These are phyloP conservation scores for Hypoxylon fragiforme DNA, from an alignment of 495 filamentous ascomycete genomes.

Conservation along the genomic window DNA sequence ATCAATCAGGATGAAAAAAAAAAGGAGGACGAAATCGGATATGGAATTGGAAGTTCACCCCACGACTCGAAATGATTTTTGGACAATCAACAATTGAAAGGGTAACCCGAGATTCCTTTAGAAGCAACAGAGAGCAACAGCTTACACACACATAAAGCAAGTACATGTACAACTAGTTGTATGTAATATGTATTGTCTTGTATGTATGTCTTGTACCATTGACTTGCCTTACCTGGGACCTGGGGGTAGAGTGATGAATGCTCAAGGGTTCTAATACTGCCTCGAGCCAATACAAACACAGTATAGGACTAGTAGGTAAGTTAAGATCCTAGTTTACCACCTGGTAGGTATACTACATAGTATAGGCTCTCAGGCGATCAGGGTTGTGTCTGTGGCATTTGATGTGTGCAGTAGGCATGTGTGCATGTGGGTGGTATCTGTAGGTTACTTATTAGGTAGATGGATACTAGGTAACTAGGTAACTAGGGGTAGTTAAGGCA, in stretches of 20 bases:
- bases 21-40: conserved; percentile 3
- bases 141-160: conserved; percentile 27
- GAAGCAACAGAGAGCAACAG: conserved; percentile 24
- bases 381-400: not conserved
- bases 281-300: conserved; percentile 19
- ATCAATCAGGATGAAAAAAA: not conserved
- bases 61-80: conserved; percentile 23
- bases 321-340: conserved; percentile 26
- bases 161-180: too few species aligned
- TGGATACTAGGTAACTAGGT: too few species aligned
- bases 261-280: conserved; percentile 25
- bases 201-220: too few species aligned
- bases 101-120: conserved; percentile 28
- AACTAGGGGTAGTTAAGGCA: too few species aligned
- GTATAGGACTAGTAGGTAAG: not conserved
- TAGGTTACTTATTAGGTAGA: too few species aligned
- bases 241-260: conserved; percentile 22
- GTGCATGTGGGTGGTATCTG: too few species aligned
- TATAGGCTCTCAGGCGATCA: conserved; percentile 14
- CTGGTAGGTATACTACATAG: too few species aligned
- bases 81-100: conserved; percentile 11
- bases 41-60: conserved; percentile 28
- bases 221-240: conserved; percentile 7
- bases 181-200: too few species aligned
- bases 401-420: too few species aligned